These are phyloP conservation scores for Aspergillus sparsus DNA, from an alignment of 495 filamentous ascomycete genomes.

Conservation along the genomic window DNA sequence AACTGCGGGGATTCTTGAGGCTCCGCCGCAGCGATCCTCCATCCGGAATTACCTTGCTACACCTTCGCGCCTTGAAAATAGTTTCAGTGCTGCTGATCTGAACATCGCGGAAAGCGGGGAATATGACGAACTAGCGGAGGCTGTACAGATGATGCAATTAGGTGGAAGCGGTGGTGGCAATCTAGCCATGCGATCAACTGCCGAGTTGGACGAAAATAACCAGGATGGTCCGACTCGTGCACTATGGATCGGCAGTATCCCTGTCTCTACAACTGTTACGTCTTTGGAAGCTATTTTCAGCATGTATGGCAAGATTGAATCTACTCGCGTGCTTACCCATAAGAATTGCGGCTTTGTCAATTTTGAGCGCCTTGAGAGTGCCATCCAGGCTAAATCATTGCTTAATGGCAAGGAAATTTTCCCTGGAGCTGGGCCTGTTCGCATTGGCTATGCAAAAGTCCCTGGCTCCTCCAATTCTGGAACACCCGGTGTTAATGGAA, in stretches of 20 bases:
- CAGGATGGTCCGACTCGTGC: slow-evolving; percentile 90
- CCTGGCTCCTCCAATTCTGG: slow-evolving; percentile 75
- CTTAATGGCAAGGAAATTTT: slow-evolving; percentile 98
- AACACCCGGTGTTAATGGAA: slow-evolving; percentile 80
- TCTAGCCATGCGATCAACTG: slow-evolving; percentile 46
- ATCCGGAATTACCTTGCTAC: slow-evolving; percentile 74
- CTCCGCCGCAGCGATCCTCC: slow-evolving; percentile 69
- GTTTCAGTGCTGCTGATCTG: slow-evolving; percentile 79
- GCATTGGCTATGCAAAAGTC: slow-evolving; percentile 96
- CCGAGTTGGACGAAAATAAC: slow-evolving; percentile 67
- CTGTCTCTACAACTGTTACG: slow-evolving; percentile 93
- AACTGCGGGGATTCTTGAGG: slow-evolving; percentile 87
- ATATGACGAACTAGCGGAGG: slow-evolving; percentile 69
- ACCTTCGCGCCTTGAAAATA: slow-evolving; percentile 79
- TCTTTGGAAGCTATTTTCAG: slow-evolving; percentile 93
- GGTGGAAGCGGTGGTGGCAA: slow-evolving; percentile 60
- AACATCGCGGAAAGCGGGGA: slow-evolving; percentile 70
- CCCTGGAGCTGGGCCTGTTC: slow-evolving; percentile 89
- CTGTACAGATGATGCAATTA: slow-evolving; percentile 77
- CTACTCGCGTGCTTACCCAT: slow-evolving; percentile 90
- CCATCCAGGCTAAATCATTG: slow-evolving; percentile 78
- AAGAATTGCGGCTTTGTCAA: slow-evolving; percentile 99
- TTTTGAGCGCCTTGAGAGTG: slow-evolving; percentile 86
- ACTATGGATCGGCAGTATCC: slow-evolving; percentile 96
- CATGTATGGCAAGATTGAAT: slow-evolving; percentile 85